These are phyloP conservation scores for Limonomyces culmigenus DNA, from an alignment of 1,284 basidiomycete species.

Conservation along the genomic window DNA sequence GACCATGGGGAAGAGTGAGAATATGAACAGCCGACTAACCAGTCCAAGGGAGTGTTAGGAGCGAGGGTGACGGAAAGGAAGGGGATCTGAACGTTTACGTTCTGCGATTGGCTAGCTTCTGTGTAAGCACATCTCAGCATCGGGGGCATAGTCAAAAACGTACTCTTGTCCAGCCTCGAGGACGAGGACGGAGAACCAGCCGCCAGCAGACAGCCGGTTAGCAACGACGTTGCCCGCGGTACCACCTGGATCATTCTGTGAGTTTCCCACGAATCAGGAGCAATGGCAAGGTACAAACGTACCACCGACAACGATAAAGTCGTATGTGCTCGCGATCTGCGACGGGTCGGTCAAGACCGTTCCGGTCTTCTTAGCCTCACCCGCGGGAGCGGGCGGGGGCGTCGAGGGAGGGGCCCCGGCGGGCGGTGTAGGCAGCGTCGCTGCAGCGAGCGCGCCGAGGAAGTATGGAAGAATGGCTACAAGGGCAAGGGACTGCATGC, in stretches of 20 bases:
- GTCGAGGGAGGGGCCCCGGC: too few relatives aligned
- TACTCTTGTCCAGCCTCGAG: slow-evolving; percentile 11
- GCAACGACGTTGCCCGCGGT: slow-evolving; percentile 12
- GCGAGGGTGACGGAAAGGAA: slow-evolving; percentile 8
- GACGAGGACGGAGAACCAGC: slow-evolving; percentile 9
- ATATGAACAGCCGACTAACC: not conserved
- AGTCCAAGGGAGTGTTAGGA: slow-evolving; percentile 6
- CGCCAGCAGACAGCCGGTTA: slow-evolving; percentile 10
- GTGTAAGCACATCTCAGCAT: not conserved
- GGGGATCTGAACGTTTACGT: slow-evolving; percentile 8
- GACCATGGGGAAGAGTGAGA: too few relatives aligned
- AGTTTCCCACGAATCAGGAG: not conserved
- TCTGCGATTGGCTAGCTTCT: not conserved
- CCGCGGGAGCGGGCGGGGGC: too few relatives aligned
- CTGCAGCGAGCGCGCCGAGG: too few relatives aligned
- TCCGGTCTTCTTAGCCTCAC: too few relatives aligned
- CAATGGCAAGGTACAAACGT: not conserved
- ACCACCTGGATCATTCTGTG: not conserved
- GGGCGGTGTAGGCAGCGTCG: too few relatives aligned
- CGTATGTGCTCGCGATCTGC: too few relatives aligned
- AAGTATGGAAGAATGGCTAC: too few relatives aligned
- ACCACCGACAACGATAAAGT: slow-evolving; percentile 3
- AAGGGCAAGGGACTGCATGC: too few relatives aligned
- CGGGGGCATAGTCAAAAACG: not conserved
- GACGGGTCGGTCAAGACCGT: too few relatives aligned